These are phyloP conservation scores for Skeletonema menzelii DNA, from an alignment of 108 stramenopile genomes.

Conservation along the genomic window DNA sequence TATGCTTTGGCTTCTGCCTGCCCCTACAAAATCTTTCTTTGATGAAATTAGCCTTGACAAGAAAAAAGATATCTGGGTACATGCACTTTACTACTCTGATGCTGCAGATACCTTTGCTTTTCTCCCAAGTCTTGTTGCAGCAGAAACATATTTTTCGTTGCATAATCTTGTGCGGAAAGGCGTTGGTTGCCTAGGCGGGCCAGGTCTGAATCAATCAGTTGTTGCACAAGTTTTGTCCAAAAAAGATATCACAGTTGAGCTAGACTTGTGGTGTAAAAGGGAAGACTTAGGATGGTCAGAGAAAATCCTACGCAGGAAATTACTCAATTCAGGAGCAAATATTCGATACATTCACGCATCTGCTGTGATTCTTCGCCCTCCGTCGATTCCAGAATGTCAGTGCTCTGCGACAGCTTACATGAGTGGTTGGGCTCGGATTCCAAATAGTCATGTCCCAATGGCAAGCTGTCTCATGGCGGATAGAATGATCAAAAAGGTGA, in stretches of 20 bases:
- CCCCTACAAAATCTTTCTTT: neutral
- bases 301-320: neutral
- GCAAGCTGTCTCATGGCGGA: too few relatives aligned
- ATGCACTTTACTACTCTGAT: neutral
- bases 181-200: neutral
- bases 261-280: neutral
- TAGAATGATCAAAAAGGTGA: too few relatives aligned
- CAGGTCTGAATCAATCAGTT: neutral
- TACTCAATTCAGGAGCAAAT: neutral
- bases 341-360: neutral
- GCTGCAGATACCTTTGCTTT: slow-evolving; percentile 3
- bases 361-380: neutral
- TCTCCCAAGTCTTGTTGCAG: neutral
- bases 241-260: neutral
- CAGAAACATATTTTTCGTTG: neutral
- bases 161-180: neutral
- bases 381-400: neutral
- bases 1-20: slow-evolving; percentile 2
- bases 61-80: neutral
- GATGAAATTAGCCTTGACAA: neutral
- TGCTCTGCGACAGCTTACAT: neutral
- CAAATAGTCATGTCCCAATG: too few relatives aligned
- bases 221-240: neutral
- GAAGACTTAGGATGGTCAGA: neutral
- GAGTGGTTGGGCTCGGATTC: neutral